These are phyloP conservation scores for Rhizopogon vesiculosus DNA, from an alignment of 768 basidiomycete species.

Conservation along the genomic window DNA sequence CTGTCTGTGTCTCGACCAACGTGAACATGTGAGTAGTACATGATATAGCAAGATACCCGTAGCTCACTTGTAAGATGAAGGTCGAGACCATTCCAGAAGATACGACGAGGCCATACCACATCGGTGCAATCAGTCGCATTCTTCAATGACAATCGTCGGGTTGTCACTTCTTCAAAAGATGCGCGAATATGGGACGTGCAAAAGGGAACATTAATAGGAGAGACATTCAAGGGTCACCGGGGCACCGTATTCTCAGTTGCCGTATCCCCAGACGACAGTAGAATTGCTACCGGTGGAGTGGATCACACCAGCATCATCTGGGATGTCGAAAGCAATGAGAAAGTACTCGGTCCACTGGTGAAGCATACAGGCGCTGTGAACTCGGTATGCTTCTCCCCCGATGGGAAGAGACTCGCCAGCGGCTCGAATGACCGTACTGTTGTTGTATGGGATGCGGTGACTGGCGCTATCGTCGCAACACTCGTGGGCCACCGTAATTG, in stretches of 20 bases:
- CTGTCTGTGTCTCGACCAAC: too few relatives aligned
- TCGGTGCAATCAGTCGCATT: constrained; percentile 22
- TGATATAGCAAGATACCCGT: too few relatives aligned
- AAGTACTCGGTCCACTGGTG: constrained; percentile 18
- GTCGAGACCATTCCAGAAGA: too few relatives aligned
- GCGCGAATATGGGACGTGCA: constrained; percentile 23
- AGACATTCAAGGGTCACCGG: constrained; percentile 17
- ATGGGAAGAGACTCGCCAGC: not conserved
- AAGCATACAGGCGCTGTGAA: constrained; percentile 20
- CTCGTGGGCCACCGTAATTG: not conserved
- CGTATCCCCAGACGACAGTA: constrained; percentile 19
- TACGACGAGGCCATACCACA: constrained; percentile 17
- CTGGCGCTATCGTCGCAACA: constrained; percentile 5
- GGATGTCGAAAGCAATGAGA: constrained; percentile 15
- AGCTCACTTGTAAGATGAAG: too few relatives aligned
- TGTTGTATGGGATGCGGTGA: not conserved
- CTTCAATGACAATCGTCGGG: constrained; percentile 20
- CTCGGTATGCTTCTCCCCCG: constrained; percentile 7
- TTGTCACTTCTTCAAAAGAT: constrained; percentile 17
- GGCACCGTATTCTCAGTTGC: constrained; percentile 21
- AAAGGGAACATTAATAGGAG: constrained; percentile 8
- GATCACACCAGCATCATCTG: constrained; percentile 23
- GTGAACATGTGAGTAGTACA: too few relatives aligned
- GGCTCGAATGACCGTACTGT: not conserved
- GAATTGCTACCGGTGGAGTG: constrained; percentile 21